These are phyloP conservation scores for Curvularia spicifera DNA, from an alignment of 2,329 filamentous ascomycete genomes.

Conservation along the genomic window DNA sequence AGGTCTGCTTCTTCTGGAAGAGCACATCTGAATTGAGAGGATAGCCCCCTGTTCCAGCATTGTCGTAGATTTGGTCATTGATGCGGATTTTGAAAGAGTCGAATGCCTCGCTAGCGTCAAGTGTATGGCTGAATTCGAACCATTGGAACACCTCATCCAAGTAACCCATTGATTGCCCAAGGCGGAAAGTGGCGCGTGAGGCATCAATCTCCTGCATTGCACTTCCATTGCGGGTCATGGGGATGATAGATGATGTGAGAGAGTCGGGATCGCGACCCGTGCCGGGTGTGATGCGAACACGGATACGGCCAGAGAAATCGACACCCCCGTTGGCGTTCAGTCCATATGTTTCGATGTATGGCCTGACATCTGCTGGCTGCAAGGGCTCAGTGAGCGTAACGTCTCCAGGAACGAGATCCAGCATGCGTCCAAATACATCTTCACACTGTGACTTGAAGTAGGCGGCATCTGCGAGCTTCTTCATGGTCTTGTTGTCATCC, in stretches of 20 bases:
- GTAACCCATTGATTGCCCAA: slow-evolving; percentile 14
- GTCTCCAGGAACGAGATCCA: slow-evolving; percentile 30
- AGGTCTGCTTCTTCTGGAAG: not conserved
- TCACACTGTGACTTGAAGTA: slow-evolving; percentile 30
- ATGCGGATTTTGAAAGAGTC: slow-evolving; percentile 17
- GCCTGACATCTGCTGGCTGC: slow-evolving; percentile 24
- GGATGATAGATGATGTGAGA: slow-evolving; percentile 12
- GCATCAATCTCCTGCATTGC: slow-evolving; percentile 2
- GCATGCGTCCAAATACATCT: slow-evolving; percentile 27
- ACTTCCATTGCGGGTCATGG: slow-evolving; percentile 5
- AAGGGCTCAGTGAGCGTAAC: slow-evolving; percentile 29
- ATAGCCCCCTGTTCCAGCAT: slow-evolving; percentile 16
- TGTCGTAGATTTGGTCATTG: slow-evolving; percentile 12
- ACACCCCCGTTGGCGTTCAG: slow-evolving; percentile 20
- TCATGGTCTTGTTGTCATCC: slow-evolving; percentile 43
- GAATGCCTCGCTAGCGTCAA: slow-evolving; percentile 8
- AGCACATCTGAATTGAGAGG: slow-evolving; percentile 1
- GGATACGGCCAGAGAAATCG: slow-evolving; percentile 25
- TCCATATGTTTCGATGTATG: slow-evolving; percentile 24
- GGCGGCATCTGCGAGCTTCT: slow-evolving; percentile 29
- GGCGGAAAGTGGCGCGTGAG: not conserved
- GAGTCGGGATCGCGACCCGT: slow-evolving; percentile 12
- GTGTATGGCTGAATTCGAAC: slow-evolving; percentile 13
- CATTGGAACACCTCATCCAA: slow-evolving; percentile 11
- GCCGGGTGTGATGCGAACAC: slow-evolving; percentile 21